phyloP scores from a whole-genome alignment of 768 basidiomycete genomes.

The Mycena epipterygia region DNA sequence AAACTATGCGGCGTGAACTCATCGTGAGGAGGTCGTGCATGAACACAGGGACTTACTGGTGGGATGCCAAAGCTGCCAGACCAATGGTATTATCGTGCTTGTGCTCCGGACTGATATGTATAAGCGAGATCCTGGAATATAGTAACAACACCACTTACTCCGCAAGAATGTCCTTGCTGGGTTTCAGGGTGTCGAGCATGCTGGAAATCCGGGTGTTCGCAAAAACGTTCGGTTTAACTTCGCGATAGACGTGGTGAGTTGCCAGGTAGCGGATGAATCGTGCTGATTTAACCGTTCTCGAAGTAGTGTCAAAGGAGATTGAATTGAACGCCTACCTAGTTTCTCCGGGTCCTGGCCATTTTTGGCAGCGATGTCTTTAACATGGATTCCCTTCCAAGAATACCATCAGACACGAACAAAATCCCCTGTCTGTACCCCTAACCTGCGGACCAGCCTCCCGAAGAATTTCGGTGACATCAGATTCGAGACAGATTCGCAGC shows the following conservation, averaged over 20 bases:
- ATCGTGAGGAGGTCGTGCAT: background rate
- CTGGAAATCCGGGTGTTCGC: conserved; percentile 55
- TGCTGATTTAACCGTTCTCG: conserved; percentile 33
- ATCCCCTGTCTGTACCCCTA: background rate
- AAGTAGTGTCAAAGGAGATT: no score
- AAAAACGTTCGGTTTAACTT: conserved; percentile 53
- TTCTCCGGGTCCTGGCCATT: conserved; percentile 47
- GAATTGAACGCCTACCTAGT: conserved; percentile 45
- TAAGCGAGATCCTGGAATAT: background rate
- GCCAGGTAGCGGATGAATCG: conserved; percentile 55
- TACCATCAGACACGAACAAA: background rate
- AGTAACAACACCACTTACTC: conserved; percentile 39
- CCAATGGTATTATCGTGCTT: conserved; percentile 41
- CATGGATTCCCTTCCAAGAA: conserved; percentile 46
- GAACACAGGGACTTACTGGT: conserved; percentile 38
- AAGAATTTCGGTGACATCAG: conserved; percentile 56
- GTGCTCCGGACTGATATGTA: conserved; percentile 19
- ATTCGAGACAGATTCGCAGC: conserved; percentile 47
- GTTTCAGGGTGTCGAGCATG: conserved; percentile 49
- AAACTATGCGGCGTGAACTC: conserved; percentile 33
- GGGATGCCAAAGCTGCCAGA: conserved; percentile 41
- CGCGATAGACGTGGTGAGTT: conserved; percentile 54
- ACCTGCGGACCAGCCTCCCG: conserved; percentile 55
- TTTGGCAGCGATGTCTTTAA: conserved; percentile 49
- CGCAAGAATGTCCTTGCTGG: conserved; percentile 42